Evolutionary conservation across 2,329 filamentous ascomycete genomes (phyloP).

Genomic region (Coniochaeta sp.): DNA sequence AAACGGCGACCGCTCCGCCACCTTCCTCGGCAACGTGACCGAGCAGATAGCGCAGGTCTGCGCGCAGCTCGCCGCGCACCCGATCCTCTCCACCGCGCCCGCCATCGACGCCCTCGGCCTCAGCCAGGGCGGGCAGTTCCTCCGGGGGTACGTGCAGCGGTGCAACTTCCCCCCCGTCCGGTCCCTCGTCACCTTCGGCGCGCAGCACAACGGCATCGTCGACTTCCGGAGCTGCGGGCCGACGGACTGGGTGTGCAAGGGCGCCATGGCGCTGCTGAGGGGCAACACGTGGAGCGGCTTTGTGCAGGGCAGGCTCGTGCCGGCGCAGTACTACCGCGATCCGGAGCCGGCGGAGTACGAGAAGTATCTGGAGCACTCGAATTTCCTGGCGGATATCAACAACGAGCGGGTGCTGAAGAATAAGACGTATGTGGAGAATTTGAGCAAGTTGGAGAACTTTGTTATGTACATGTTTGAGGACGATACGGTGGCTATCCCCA

Average conservation of each 20-base stretch:
- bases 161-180: conserved; percentile 72
- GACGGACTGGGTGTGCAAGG: conserved; percentile 74
- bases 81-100: conserved; percentile 73
- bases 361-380: conserved; percentile 70
- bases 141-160: conserved; percentile 83
- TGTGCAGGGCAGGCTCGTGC: conserved; percentile 75
- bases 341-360: conserved; percentile 53
- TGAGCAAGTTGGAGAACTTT: conserved; percentile 66
- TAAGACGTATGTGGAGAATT: conserved; percentile 60
- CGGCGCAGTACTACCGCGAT: conserved; percentile 90
- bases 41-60: conserved; percentile 72
- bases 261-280: conserved; percentile 69
- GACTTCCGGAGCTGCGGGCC: conserved; percentile 69
- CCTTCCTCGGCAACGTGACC: conserved; percentile 87
- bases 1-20: conserved; percentile 67
- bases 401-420: conserved; percentile 81
- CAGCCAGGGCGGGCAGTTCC: conserved; percentile 91
- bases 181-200: conserved; percentile 81
- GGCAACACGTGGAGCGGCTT: conserved; percentile 73
- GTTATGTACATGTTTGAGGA: conserved; percentile 87
- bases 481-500: conserved; percentile 80
- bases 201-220: conserved; percentile 86
- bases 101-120: conserved; percentile 90
- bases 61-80: conserved; percentile 64
- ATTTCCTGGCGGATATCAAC: conserved; percentile 93